These are phyloP conservation scores for Fagopyrum esculentum DNA, from an alignment of 148 eudicot species.

Conservation along the genomic window DNA sequence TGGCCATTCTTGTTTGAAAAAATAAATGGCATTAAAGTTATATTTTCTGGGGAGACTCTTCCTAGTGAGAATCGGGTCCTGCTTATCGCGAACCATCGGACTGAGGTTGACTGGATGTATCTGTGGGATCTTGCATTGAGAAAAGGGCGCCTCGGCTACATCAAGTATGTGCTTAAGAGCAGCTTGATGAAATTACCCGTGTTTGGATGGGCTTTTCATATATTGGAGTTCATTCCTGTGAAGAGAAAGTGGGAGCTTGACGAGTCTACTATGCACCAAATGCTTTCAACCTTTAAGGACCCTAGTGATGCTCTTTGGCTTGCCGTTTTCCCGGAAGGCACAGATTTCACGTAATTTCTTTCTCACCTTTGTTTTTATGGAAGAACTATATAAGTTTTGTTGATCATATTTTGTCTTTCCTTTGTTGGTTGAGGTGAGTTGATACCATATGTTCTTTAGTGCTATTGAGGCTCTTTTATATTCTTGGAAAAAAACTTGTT, in stretches of 20 bases:
- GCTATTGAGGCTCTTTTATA: not conserved
- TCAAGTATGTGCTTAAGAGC: slow-evolving; percentile 84
- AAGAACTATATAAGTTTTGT: not conserved
- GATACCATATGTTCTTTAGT: not conserved
- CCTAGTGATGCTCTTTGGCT: slow-evolving; percentile 79
- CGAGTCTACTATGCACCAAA: slow-evolving; percentile 44
- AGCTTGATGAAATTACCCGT: slow-evolving; percentile 89
- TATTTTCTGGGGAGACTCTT: slow-evolving; percentile 75
- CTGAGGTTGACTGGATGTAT: slow-evolving; percentile 99
- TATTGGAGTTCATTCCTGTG: slow-evolving; percentile 82
- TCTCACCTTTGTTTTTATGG: slow-evolving; percentile 7
- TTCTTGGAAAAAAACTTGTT: not conserved
- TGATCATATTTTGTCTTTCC: not conserved
- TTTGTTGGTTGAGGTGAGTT: not conserved
- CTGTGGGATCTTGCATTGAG: slow-evolving; percentile 94
- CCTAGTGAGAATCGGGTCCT: slow-evolving; percentile 52
- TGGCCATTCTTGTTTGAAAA: slow-evolving; percentile 93
- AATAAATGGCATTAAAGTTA: slow-evolving; percentile 68
- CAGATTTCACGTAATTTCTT: slow-evolving; percentile 81
- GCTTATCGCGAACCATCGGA: slow-evolving; percentile 84
- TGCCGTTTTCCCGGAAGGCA: slow-evolving; percentile 94
- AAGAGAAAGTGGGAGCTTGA: slow-evolving; percentile 90
- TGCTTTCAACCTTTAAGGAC: slow-evolving; percentile 72
- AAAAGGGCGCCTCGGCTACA: slow-evolving; percentile 53
- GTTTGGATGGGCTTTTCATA: slow-evolving; percentile 90